Evolutionary conservation across 768 basidiomycete genomes (phyloP).

Genomic region (Hygrocybe punicea): DNA sequence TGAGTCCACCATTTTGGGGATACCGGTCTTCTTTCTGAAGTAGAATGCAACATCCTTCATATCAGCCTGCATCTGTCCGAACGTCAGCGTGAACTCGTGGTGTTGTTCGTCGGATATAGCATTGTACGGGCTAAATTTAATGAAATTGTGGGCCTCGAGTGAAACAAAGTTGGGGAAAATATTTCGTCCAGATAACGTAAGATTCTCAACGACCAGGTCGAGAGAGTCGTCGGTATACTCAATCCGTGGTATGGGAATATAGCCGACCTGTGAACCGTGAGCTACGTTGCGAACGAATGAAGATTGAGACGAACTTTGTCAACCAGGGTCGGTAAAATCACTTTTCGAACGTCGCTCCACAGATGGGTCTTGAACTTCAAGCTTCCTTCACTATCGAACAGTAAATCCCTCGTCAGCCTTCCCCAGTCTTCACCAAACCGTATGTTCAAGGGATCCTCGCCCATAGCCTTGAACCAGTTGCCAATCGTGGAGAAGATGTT

Average conservation of each 20-base stretch:
- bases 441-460: conserved; percentile 65
- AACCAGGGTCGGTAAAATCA: conserved; percentile 77
- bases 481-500: conserved; percentile 66
- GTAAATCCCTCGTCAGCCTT: conserved; percentile 75
- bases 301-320: conserved; percentile 50
- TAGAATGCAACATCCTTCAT: conserved; percentile 93
- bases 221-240: conserved; percentile 87
- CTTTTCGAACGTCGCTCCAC: conserved; percentile 82
- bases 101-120: conserved; percentile 53
- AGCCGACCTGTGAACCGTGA: conserved; percentile 51
- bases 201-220: conserved; percentile 91
- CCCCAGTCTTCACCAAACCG: conserved; percentile 79
- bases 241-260: conserved; percentile 87
- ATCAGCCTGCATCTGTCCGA: conserved; percentile 88
- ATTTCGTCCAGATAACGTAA: conserved; percentile 83
- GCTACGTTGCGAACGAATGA: neutral
- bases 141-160: conserved; percentile 73
- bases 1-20: conserved; percentile 75
- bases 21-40: conserved; percentile 80
- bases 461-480: conserved; percentile 81
- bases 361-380: conserved; percentile 85
- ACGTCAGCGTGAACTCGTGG: conserved; percentile 71
- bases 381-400: conserved; percentile 77
- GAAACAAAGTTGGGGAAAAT: conserved; percentile 79
- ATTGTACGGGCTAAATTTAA: conserved; percentile 81